Base-by-base conservation (phyloP, 352 stramenopile species). In the Phytophthora tubulina region DNA sequence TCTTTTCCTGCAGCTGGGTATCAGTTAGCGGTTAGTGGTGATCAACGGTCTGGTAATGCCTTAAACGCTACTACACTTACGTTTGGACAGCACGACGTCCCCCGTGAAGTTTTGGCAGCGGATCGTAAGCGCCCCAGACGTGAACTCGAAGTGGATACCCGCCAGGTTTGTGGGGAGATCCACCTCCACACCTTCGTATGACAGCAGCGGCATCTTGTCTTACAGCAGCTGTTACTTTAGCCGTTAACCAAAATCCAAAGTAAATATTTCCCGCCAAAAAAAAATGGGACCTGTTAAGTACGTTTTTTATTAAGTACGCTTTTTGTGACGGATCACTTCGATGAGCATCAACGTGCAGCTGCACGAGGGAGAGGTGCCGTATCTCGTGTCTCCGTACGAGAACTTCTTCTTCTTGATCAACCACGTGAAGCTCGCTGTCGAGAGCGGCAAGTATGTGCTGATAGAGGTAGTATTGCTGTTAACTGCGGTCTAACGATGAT, bases 311-410 rank as follows among this genome's bases (percentile, higher is more conserved):
- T 6, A 51, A 14, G 41, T n/a, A 14, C 41, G 41, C 1, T 41
- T 7, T 10, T 11, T 54, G 48, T 39, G 54, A 15, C 33, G 5
- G 30, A 41, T 27, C 27, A 45, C n/a, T 14, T 17, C 15, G 21
- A 94, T 95, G 88, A 95, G 88, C 70, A 81, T 91, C 50, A 95
- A 95, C 67, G 85, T 93, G 51, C 66, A 85, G 61, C 76, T 95
- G 27, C 82, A 93, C 51, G 83, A 87, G 14, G 75, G 66, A 46
- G 67, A 65, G 7, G 76, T 85, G 75, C 88, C 88, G 70, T 92
- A 88, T 51, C 76, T 93, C 49, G 88, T 95, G 67, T 95, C 88
- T 57, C 88, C 88, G 10, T 92, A 86, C 66, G 88, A 93, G 57
- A 85, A 71, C 63, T 92, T 93, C 69, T 90, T 93, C 83, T 93